Evolutionary conservation across 2,329 filamentous ascomycete species (phyloP).

Genomic region (Didymella pinodella): DNA sequence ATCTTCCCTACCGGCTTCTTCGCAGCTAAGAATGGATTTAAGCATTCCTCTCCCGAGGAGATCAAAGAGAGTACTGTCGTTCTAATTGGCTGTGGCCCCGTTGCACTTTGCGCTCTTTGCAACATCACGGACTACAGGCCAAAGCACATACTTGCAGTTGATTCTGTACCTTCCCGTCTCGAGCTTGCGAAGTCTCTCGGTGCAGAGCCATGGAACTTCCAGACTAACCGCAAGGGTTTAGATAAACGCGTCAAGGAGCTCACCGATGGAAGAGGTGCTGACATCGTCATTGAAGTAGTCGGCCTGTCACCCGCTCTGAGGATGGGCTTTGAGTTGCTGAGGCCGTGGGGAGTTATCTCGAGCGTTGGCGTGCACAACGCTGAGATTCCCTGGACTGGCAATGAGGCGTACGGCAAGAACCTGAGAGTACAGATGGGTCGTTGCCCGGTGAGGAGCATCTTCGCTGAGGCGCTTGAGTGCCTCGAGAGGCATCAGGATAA

Average conservation of each 20-base stretch:
- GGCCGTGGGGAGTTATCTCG: conserved; percentile 59
- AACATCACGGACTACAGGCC: conserved; percentile 79
- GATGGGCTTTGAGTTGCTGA: conserved; percentile 58
- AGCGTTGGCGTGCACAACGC: conserved; percentile 60
- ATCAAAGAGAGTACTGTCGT: conserved; percentile 75
- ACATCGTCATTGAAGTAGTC: conserved; percentile 73
- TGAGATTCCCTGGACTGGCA: conserved; percentile 58
- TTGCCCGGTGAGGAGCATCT: conserved; percentile 60
- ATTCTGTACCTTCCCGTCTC: conserved; percentile 77
- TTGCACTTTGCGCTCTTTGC: conserved; percentile 84
- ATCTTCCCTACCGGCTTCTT: conserved; percentile 89
- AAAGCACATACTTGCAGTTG: conserved; percentile 78
- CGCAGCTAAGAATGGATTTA: conserved; percentile 79
- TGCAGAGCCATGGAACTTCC: conserved; percentile 84
- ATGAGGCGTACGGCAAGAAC: conserved; percentile 61
- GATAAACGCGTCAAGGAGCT: conserved; percentile 74
- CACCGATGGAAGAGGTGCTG: conserved; percentile 82
- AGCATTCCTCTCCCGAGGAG: conserved; percentile 64
- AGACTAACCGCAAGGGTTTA: conserved; percentile 70
- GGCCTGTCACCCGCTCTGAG: conserved; percentile 58
- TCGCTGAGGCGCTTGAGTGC: conserved; percentile 56
- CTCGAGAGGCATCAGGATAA: conserved; percentile 59
- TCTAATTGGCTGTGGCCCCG: conserved; percentile 79
- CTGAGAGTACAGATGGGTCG: conserved; percentile 59
- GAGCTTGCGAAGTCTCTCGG: conserved; percentile 76